These are phyloP conservation scores for Ulmus americana DNA, from an alignment of 331 rosid genomes.

Conservation along the genomic window DNA sequence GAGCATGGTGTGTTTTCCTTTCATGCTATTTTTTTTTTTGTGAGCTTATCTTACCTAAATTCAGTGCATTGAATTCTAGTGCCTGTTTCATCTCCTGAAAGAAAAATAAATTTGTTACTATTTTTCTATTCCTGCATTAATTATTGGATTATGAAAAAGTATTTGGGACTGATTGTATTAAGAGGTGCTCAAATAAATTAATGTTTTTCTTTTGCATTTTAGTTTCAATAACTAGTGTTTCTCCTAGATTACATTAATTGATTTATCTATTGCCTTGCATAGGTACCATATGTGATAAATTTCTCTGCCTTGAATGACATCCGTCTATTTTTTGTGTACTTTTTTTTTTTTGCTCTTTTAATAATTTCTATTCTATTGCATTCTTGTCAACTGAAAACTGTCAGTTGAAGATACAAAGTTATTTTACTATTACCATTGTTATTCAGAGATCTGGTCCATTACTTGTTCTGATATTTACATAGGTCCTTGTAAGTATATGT, in stretches of 20 bases:
- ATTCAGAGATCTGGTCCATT: constrained; percentile 9
- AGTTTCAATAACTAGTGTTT: too few relatives aligned
- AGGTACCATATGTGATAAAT: too few relatives aligned
- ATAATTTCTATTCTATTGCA: neutral
- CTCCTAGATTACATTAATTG: too few relatives aligned
- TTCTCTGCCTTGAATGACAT: too few relatives aligned
- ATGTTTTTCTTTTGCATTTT: too few relatives aligned
- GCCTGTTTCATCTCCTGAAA: too few relatives aligned
- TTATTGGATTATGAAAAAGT: neutral
- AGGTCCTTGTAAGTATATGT: constrained; percentile 20
- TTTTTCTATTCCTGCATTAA: neutral
- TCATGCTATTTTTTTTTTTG: neutral
- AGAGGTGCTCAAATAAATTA: too few relatives aligned
- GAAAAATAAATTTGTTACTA: too few relatives aligned
- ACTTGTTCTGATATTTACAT: constrained; percentile 10
- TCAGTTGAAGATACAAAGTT: neutral
- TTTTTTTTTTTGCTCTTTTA: neutral
- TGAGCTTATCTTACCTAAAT: neutral
- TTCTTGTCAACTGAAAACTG: constrained; percentile 2
- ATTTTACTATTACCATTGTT: neutral
- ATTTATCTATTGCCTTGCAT: too few relatives aligned
- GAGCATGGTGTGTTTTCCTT: constrained; percentile 52
- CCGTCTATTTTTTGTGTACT: neutral
- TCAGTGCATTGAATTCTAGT: constrained; percentile 1
- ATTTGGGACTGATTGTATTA: too few relatives aligned